phyloP scores from a whole-genome alignment of 2,329 filamentous ascomycete genomes.

The Fusarium clavum region DNA sequence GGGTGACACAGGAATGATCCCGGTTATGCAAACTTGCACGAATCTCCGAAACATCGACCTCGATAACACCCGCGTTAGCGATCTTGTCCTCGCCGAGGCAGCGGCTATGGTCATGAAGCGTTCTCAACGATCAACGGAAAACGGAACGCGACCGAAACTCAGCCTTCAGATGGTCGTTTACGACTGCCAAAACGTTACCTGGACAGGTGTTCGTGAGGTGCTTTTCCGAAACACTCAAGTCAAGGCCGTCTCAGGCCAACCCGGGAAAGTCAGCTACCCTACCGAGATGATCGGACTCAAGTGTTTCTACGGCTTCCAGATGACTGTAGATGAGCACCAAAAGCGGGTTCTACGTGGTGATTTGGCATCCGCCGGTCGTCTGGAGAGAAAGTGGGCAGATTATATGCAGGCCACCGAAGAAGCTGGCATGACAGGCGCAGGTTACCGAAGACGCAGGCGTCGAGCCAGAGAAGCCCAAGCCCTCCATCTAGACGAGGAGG shows the following conservation, averaged over 20 bases:
- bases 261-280: slow-evolving; percentile 67
- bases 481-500: slow-evolving; percentile 84
- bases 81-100: slow-evolving; percentile 86
- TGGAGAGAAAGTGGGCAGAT: slow-evolving; percentile 92
- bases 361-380: slow-evolving; percentile 75
- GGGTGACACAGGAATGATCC: slow-evolving; percentile 85
- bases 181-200: slow-evolving; percentile 92
- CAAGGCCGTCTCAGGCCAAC: slow-evolving; percentile 60
- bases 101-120: slow-evolving; percentile 81
- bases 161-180: slow-evolving; percentile 85
- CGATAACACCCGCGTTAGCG: slow-evolving; percentile 93
- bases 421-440: slow-evolving; percentile 74
- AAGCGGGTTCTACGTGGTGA: slow-evolving; percentile 86
- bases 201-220: slow-evolving; percentile 90
- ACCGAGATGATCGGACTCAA: slow-evolving; percentile 87
- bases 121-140: slow-evolving; percentile 57
- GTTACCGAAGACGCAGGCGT: slow-evolving; percentile 76
- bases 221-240: slow-evolving; percentile 86
- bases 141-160: slow-evolving; percentile 60
- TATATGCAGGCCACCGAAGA: slow-evolving; percentile 95
- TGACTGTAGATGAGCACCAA: slow-evolving; percentile 92
- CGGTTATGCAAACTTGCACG: slow-evolving; percentile 80
- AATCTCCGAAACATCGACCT: slow-evolving; percentile 79
- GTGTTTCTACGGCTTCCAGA: slow-evolving; percentile 95
- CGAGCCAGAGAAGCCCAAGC: slow-evolving; percentile 84